Conservation (phyloP, 2,329 filamentous ascomycete genomes). For the Paracoccidioides lutzii region DNA sequence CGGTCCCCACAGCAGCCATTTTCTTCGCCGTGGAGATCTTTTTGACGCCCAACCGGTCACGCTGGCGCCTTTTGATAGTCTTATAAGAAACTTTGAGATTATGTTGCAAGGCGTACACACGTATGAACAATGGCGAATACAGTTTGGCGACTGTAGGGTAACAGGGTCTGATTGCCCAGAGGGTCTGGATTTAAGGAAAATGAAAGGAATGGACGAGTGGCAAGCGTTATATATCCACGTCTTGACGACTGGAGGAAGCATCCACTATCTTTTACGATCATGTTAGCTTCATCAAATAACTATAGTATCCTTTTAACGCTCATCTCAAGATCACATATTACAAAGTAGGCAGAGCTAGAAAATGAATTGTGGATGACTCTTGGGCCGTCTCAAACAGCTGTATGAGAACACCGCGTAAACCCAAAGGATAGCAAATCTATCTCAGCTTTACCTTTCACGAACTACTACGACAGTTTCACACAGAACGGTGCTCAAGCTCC, state of each 20-base stretch:
- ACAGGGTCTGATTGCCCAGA: conserved; percentile 2
- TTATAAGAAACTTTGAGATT: conserved; percentile 33
- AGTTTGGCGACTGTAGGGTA: conserved; percentile 40
- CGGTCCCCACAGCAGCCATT: conserved; percentile 28
- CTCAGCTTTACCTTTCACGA: conserved; percentile 28
- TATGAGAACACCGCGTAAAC: conserved; percentile 9
- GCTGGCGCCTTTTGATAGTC: conserved; percentile 32
- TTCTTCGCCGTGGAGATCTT: conserved; percentile 21
- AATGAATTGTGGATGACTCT: conserved; percentile 9
- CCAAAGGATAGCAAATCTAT: conserved; percentile 15
- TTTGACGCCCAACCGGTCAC: conserved; percentile 19
- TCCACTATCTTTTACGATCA: conserved; percentile 21
- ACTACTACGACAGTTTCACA: conserved; percentile 1
- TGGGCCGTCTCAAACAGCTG: conserved; percentile 6
- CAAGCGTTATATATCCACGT: conserved; percentile 8
- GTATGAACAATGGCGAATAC: conserved; percentile 60
- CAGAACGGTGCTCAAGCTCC: conserved; percentile 5
- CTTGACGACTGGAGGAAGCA: conserved; percentile 13
- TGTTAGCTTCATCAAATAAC: conserved; percentile 20
- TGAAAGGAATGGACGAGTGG: conserved; percentile 12
- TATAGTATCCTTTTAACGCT: conserved; percentile 7
- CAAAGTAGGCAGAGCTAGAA: conserved; percentile 7
- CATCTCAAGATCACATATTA: conserved; percentile 1
- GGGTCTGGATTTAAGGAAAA: not conserved
- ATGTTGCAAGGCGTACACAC: conserved; percentile 40